phyloP scores from a whole-genome alignment of 495 filamentous ascomycete species.

The Xylaria castorea region DNA sequence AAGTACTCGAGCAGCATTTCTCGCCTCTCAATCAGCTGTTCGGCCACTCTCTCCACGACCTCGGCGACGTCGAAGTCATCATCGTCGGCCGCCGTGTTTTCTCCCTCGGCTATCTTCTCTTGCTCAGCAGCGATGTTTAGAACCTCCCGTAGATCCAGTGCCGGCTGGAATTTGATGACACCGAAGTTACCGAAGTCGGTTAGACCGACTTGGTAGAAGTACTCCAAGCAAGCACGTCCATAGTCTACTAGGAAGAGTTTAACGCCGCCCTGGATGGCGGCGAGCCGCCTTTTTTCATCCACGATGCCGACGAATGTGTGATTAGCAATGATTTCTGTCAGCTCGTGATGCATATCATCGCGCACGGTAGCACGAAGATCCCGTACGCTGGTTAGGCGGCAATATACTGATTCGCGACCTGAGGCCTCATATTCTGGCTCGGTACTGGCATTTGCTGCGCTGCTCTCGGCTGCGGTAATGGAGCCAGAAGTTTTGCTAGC shows the following conservation, averaged over 20 bases:
- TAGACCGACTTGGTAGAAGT: constrained; percentile 96
- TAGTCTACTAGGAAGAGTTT: constrained; percentile 96
- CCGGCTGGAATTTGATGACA: constrained; percentile 76
- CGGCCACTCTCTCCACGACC: constrained; percentile 66
- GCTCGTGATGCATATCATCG: constrained; percentile 82
- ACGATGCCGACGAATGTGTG: constrained; percentile 96
- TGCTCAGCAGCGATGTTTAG: constrained; percentile 74
- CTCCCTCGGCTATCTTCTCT: constrained; percentile 54
- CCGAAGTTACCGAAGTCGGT: constrained; percentile 98
- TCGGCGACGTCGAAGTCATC: constrained; percentile 69
- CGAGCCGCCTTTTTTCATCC: constrained; percentile 84
- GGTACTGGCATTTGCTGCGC: constrained; percentile 37
- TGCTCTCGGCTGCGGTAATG: constrained; percentile 35
- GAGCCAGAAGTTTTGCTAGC: constrained; percentile 35
- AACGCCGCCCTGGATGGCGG: constrained; percentile 90
- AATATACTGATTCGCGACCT: constrained; percentile 70
- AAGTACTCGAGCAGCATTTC: constrained; percentile 96
- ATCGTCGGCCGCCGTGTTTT: constrained; percentile 46
- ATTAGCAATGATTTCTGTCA: constrained; percentile 86
- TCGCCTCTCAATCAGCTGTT: constrained; percentile 70
- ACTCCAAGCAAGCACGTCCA: constrained; percentile 83
- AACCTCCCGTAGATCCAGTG: constrained; percentile 73
- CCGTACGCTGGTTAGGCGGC: constrained; percentile 79
- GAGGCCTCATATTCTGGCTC: constrained; percentile 73
- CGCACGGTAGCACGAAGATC: constrained; percentile 81